Base-by-base conservation (phyloP, 306 rosid species). In the Acacia crassicarpa region DNA sequence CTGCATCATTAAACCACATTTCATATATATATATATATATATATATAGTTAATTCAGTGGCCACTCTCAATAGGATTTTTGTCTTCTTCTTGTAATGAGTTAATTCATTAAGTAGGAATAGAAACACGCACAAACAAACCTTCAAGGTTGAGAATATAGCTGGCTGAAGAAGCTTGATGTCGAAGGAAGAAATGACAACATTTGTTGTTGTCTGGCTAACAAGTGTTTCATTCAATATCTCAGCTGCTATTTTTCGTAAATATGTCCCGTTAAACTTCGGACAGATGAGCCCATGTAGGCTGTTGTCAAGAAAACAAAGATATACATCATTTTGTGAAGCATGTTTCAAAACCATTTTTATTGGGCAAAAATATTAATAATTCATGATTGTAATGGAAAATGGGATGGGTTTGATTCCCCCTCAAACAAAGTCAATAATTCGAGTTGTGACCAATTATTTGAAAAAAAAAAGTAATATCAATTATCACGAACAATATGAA, bases 251-350 rank as follows among this genome's bases (percentile, higher is more conserved):
- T 14, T 45, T 3, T 0, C 15, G 74, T 41, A 69, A n/a, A n/a
- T 69, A 69, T 32, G 12, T 45, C 20, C 69, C 79, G 13, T 75
- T 10, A 15, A 19, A 75, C 38, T 11, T 38, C 1, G 79, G 79
- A 17, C 32, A 54, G 0, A 0, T 0, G 51, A 8, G 0, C 25
- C 23, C 61, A 7, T 0, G 0, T 1, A 0, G 0, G 30, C 38
- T 23, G 67, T 27, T 62, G 67, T 25, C 38, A 59, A 59, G 46
- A 3, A 59, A n/a, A 10, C 14, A 59, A 59, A 54, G 3, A 49
- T 49, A 15, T 16, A 49, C 15, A 8, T 43, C 46, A 49, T 15
- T 49, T 49, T 49, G n/a, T n/a, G n/a, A n/a, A n/a, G n/a, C n/a
- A n/a, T n/a, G n/a, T n/a, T n/a, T n/a, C n/a, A n/a, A n/a, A n/a